phyloP scores from a whole-genome alignment of 2,329 filamentous ascomycete genomes.

The Trichoderma sp. region DNA sequence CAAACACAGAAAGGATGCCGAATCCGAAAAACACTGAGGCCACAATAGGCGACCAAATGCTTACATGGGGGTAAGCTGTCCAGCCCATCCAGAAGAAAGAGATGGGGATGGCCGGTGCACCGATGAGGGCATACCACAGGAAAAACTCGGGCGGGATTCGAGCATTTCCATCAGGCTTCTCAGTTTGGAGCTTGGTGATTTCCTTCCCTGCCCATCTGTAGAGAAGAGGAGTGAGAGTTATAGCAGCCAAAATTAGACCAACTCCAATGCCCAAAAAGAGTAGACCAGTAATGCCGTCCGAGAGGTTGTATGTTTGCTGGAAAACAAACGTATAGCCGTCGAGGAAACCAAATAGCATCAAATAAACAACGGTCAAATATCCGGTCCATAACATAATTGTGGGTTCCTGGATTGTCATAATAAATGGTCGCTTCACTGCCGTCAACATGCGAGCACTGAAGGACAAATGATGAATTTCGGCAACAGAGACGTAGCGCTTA shows the following conservation, averaged over 20 bases:
- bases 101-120: slow-evolving; percentile 15
- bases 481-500: slow-evolving; percentile 4
- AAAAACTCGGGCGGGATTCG: slow-evolving; percentile 17
- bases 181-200: background rate
- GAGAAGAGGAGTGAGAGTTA: background rate
- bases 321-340: slow-evolving; percentile 19
- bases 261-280: slow-evolving; percentile 7
- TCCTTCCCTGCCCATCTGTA: slow-evolving; percentile 5
- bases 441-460: slow-evolving; percentile 1
- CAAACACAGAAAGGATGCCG: slow-evolving; percentile 14
- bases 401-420: slow-evolving; percentile 12
- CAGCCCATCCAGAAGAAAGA: slow-evolving; percentile 24
- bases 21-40: slow-evolving; percentile 7
- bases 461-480: background rate
- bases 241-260: background rate
- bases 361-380: slow-evolving; percentile 7
- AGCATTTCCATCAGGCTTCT: background rate
- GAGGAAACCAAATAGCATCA: slow-evolving; percentile 12
- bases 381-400: slow-evolving; percentile 18
- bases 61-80: slow-evolving; percentile 7
- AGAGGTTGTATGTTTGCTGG: slow-evolving; percentile 6
- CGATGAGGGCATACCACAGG: slow-evolving; percentile 19
- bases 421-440: background rate
- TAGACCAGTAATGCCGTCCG: slow-evolving; percentile 4
- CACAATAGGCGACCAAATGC: slow-evolving; percentile 16